phyloP scores from a whole-genome alignment of 352 stramenopile genomes.

The Globisporangium irregulare region DNA sequence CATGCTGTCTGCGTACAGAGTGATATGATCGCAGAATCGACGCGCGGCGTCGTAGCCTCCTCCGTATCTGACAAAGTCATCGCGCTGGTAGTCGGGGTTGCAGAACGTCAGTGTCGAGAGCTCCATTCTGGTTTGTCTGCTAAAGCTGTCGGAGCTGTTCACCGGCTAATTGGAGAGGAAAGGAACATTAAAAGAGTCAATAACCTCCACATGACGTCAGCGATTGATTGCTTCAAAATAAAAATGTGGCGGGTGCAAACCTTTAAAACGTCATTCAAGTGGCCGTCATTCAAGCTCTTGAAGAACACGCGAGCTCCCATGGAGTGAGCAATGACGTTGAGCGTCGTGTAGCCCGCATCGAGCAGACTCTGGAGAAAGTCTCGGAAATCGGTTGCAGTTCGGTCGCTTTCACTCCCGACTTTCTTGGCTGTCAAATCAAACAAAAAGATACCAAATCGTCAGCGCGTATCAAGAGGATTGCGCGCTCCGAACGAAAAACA shows the following conservation, averaged over 20 bases:
- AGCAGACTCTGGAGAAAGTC: conserved; percentile 56
- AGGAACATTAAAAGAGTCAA: neutral
- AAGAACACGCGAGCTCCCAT: conserved; percentile 69
- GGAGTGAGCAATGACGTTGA: conserved; percentile 67
- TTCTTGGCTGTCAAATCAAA: conserved; percentile 24
- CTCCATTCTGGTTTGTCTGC: conserved; percentile 19
- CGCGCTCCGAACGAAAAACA: neutral
- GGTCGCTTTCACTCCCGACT: conserved; percentile 41
- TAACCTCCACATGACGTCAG: neutral
- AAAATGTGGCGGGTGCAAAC: conserved; percentile 20
- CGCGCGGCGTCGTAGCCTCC: conserved; percentile 52
- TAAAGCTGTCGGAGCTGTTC: conserved; percentile 1
- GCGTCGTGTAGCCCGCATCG: conserved; percentile 54
- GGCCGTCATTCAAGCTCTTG: conserved; percentile 37
- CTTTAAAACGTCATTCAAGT: conserved; percentile 43
- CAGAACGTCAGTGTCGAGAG: conserved; percentile 70
- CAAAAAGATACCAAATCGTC: neutral
- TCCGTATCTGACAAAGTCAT: conserved; percentile 58
- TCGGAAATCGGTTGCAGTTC: conserved; percentile 38
- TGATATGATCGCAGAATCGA: conserved; percentile 61
- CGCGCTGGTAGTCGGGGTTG: conserved; percentile 76
- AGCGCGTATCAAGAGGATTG: neutral
- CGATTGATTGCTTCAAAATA: neutral
- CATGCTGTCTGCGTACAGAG: conserved; percentile 67
- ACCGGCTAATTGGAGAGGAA: neutral